Percentiles rank a stretch among this genome's conserved stretches.
These are phyloP conservation scores for Teunomyces cretensis DNA, from an alignment of 805 yeast genomes.

Conservation along the genomic window DNA sequence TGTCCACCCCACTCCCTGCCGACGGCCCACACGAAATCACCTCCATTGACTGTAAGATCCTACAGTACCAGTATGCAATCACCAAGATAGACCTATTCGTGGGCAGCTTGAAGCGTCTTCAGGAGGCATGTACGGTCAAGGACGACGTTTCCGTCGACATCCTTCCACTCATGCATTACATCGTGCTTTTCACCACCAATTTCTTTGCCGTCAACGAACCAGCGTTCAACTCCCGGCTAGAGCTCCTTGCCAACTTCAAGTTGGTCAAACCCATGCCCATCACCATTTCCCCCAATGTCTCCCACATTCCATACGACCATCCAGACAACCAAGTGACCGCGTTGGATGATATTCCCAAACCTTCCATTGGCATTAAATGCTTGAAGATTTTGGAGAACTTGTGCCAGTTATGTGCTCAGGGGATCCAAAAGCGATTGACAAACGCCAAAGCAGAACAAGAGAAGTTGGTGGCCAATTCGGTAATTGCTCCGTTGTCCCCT, in stretches of 20 bases:
- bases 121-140: not conserved
- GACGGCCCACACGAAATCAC: slow-evolving; percentile 8
- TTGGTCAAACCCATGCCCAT: slow-evolving; percentile 24
- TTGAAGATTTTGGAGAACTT: slow-evolving; percentile 27
- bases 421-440: slow-evolving; percentile 36
- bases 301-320: slow-evolving; percentile 45
- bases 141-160: slow-evolving; percentile 4
- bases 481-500: slow-evolving; percentile 1
- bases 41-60: slow-evolving; percentile 53
- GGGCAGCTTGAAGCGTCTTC: slow-evolving; percentile 29
- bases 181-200: slow-evolving; percentile 29
- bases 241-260: slow-evolving; percentile 27
- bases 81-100: slow-evolving; percentile 43
- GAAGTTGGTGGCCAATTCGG: slow-evolving; percentile 9
- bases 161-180: slow-evolving; percentile 35
- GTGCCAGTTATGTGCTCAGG: slow-evolving; percentile 29
- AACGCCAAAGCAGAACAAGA: slow-evolving; percentile 24
- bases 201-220: slow-evolving; percentile 39
- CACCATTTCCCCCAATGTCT: slow-evolving; percentile 26
- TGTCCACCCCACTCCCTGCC: not conserved
- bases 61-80: slow-evolving; percentile 59
- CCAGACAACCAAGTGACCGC: slow-evolving; percentile 34
- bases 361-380: slow-evolving; percentile 23
- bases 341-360: slow-evolving; percentile 29
- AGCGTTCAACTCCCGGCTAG: slow-evolving; percentile 28